Conservation (phyloP, 805 yeast species). For the Saccharomycopsis capsularis region DNA sequence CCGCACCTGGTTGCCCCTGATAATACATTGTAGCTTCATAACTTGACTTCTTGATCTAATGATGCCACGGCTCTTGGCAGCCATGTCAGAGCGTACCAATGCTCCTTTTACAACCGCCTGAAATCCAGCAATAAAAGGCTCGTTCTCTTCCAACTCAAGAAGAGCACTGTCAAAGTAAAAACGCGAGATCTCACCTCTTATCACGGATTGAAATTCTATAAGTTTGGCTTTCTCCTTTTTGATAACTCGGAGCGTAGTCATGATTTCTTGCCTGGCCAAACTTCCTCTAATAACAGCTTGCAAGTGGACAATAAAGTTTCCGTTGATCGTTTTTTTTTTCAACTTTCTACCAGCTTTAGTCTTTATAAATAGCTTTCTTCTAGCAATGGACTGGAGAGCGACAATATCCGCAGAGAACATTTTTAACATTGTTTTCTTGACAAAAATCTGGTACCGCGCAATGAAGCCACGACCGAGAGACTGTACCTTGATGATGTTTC, state of each 20-base stretch:
- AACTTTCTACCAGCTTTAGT: neutral
- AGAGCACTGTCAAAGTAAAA: constrained; percentile 6
- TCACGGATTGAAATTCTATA: constrained; percentile 31
- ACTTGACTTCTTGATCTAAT: neutral
- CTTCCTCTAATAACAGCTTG: constrained; percentile 39
- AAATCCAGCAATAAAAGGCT: constrained; percentile 22
- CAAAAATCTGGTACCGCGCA: constrained; percentile 55
- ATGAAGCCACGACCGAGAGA: constrained; percentile 64
- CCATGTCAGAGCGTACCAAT: constrained; percentile 28
- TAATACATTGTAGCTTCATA: constrained; percentile 8
- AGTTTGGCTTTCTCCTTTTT: constrained; percentile 1
- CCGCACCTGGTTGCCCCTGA: constrained; percentile 12
- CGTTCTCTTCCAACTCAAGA: constrained; percentile 11
- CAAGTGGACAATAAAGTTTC: constrained; percentile 4
- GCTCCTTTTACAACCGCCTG: constrained; percentile 37
- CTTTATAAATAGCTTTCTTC: constrained; percentile 34
- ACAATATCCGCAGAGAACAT: constrained; percentile 48
- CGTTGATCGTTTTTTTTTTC: constrained; percentile 1
- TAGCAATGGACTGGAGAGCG: constrained; percentile 40
- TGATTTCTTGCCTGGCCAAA: constrained; percentile 24
- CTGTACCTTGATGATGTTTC: constrained; percentile 49
- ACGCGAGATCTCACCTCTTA: constrained; percentile 30
- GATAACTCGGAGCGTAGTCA: constrained; percentile 1
- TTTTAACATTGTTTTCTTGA: constrained; percentile 53
- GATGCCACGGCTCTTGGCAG: constrained; percentile 10